Evolutionary conservation across 2,329 filamentous ascomycete species (phyloP), one percentile per base, ranked within the genome.

Genomic region (Ampelomyces quisqualis): DNA sequence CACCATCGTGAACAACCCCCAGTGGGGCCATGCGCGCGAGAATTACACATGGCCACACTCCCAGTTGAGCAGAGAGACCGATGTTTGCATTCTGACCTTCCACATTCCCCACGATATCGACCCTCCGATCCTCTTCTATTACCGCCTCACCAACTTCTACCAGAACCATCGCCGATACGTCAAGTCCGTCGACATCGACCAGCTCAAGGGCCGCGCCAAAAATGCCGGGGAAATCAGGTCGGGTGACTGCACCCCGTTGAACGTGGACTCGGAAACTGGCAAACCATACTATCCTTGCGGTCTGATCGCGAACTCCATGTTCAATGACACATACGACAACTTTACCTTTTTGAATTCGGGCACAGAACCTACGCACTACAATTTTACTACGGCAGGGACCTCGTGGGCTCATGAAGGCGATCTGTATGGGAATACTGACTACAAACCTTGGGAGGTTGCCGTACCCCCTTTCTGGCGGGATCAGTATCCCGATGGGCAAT

Each of bases 121-220:
- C 3, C 81, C 90, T 1, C 90, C 91, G 0, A 87, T 98, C 8
- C 80, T 91, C 47, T 82, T 97, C 70, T 98, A 96, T 75, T 98
- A 98, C 70, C 86, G 86, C 55, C 82, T 98, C 49, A 91, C 89
- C 43, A 95, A 97, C 72, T 98, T 98, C 73, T 97, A 97, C 74
- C 93, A 98, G 71, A 98, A 98, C 67, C 93, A 98, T 67, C 86
- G 93, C 53, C 85, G 91, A 69, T 98, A 98, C 57, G 93, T 96
- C 46, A 87, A 89, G 64, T 95, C 88, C 1, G 86, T 95, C 60
- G 86, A 90, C 62, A 78, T 84, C 42, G 77, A 87, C 37, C 93
- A 98, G 70, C 76, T 98, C 38, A 86, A 85, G 53, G 93, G 90
- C 31, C 74, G 82, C 5, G 77, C 76, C 8, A 78, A 86, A 13